Evolutionary conservation across 371 early-diverging fungal species (phyloP).

Genomic region (Dinochytrium kinnereticum): DNA sequence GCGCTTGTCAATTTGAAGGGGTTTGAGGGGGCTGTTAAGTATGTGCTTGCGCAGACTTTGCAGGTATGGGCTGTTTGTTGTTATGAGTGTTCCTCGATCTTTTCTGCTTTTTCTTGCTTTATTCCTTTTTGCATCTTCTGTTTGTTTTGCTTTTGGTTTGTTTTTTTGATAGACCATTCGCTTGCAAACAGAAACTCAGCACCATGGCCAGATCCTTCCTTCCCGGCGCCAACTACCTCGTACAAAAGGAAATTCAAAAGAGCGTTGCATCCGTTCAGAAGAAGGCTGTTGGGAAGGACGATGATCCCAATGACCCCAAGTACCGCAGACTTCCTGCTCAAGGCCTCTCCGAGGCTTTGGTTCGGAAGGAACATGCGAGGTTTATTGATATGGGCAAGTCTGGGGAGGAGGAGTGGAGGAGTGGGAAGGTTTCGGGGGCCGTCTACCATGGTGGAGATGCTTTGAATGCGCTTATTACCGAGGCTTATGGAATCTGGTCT

Average conservation of each 20-base stretch:
- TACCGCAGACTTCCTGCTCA: conserved; percentile 67
- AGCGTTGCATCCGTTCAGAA: conserved; percentile 76
- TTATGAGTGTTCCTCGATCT: not conserved
- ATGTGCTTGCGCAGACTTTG: not conserved
- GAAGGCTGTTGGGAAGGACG: conserved; percentile 57
- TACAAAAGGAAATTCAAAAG: conserved; percentile 66
- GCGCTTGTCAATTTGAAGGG: not conserved
- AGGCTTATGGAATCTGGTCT: conserved; percentile 86
- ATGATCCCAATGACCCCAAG: conserved; percentile 66
- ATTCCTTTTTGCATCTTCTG: not conserved
- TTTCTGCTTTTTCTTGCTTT: not conserved
- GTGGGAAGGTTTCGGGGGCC: conserved; percentile 87
- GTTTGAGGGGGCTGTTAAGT: not conserved
- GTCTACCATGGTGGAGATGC: conserved; percentile 91
- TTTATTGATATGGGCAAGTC: conserved; percentile 43
- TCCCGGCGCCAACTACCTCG: conserved; percentile 46
- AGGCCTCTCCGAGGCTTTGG: conserved; percentile 67
- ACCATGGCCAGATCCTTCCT: conserved; percentile 31
- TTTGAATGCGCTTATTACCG: conserved; percentile 70
- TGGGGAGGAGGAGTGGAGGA: conserved; percentile 78
- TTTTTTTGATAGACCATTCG: not conserved
- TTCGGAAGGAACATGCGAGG: conserved; percentile 60
- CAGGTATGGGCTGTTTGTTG: not conserved
- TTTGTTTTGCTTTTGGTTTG: not conserved
- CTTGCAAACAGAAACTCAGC: not conserved